Percentiles rank a stretch among this genome's conserved stretches.
Conservation (phyloP, 2,329 filamentous ascomycete genomes). For the Phialophora verrucosa region DNA sequence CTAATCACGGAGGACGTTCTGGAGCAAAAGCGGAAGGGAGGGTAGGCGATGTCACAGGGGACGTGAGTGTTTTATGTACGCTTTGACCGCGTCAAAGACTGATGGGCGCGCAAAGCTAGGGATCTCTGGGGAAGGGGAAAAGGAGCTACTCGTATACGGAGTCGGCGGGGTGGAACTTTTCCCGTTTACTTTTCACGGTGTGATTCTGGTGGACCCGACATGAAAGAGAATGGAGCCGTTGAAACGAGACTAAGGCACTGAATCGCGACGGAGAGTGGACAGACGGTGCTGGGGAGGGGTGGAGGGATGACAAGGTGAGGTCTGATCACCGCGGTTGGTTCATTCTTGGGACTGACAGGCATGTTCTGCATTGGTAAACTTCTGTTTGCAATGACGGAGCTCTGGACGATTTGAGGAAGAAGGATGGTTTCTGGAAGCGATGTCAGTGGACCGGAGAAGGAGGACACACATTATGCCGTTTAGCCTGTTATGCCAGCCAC, state of each 20-base stretch:
- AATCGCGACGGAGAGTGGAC: conserved; percentile 17
- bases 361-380: neutral
- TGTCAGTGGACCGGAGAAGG: conserved; percentile 10
- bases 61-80: conserved; percentile 30
- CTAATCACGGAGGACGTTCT: neutral
- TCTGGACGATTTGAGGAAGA: neutral
- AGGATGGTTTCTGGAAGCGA: conserved; percentile 9
- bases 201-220: conserved; percentile 18
- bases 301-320: conserved; percentile 19
- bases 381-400: conserved; percentile 11
- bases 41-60: neutral
- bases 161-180: conserved; percentile 21
- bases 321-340: conserved; percentile 15
- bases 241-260: conserved; percentile 17
- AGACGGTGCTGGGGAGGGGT: conserved; percentile 14
- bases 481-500: conserved; percentile 20
- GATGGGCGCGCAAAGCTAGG: conserved; percentile 3
- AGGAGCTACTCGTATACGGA: conserved; percentile 5
- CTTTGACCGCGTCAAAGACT: conserved; percentile 5
- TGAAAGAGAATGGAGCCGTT: neutral
- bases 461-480: conserved; percentile 14
- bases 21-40: neutral
- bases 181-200: conserved; percentile 4
- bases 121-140: conserved; percentile 16
- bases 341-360: conserved; percentile 1